Percentiles rank a stretch among this genome's conserved stretches.
phyloP scores from a whole-genome alignment of 768 basidiomycete species.

The Harrya chromipes region DNA sequence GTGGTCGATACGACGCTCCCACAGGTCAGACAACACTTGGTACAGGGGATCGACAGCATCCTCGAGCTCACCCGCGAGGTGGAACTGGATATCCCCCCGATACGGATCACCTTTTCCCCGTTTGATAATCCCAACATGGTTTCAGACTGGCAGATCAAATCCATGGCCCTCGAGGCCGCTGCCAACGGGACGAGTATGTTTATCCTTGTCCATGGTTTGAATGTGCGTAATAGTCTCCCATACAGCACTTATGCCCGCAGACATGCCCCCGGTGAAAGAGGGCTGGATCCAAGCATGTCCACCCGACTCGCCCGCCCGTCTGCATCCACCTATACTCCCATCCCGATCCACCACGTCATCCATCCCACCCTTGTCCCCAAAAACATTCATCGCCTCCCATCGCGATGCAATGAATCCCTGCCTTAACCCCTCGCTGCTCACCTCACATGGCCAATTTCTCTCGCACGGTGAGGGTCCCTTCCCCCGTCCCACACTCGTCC shows the following conservation, averaged over 20 bases:
- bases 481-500: conserved; percentile 42
- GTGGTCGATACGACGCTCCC: background rate
- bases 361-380: background rate
- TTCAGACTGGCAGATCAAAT: conserved; percentile 22
- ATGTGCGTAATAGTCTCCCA: background rate
- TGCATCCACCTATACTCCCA: conserved; percentile 22
- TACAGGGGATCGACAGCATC: conserved; percentile 5
- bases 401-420: conserved; percentile 37
- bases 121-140: conserved; percentile 30
- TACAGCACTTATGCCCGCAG: conserved; percentile 25
- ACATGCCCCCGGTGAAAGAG: conserved; percentile 34
- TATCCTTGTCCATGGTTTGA: background rate
- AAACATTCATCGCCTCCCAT: conserved; percentile 38
- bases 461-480: conserved; percentile 44
- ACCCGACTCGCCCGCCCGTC: conserved; percentile 25
- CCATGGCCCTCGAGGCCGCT: conserved; percentile 24
- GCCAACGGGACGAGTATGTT: conserved; percentile 27
- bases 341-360: background rate
- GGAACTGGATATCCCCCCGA: conserved; percentile 27
- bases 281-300: conserved; percentile 23
- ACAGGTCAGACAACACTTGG: background rate
- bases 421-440: conserved; percentile 32
- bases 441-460: conserved; percentile 51
- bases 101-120: conserved; percentile 30
- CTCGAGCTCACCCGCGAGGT: conserved; percentile 27